Conservation (phyloP, 305 asterid genomes). For the Vinca major region DNA sequence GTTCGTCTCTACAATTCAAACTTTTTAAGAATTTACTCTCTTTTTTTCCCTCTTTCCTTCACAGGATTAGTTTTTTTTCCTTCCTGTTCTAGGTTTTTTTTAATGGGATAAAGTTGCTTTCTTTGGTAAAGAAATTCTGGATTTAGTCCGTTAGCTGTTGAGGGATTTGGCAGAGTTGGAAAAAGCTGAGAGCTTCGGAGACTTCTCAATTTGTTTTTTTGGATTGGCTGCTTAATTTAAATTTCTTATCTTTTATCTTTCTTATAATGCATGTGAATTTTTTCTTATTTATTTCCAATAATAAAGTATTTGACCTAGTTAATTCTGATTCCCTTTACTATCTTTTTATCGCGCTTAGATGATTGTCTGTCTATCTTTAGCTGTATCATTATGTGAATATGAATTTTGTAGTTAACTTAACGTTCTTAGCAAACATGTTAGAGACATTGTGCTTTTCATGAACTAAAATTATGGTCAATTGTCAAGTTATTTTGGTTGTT, state of each 20-base stretch:
- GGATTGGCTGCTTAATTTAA: not conserved
- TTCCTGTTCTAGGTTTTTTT: not conserved
- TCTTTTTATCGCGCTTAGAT: not conserved
- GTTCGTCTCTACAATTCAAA: not conserved
- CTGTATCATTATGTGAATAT: not conserved
- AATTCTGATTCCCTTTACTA: not conserved
- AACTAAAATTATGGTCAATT: not conserved
- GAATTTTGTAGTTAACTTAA: not conserved
- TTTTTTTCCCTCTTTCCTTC: not conserved
- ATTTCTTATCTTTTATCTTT: not conserved
- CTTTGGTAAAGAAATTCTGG: not conserved
- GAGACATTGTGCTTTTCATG: too few relatives aligned
- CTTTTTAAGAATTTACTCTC: not conserved
- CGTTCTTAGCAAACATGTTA: not conserved
- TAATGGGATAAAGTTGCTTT: not conserved
- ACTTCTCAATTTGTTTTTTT: not conserved
- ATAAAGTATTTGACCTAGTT: not conserved
- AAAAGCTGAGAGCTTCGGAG: not conserved
- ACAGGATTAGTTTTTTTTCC: not conserved
- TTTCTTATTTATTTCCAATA: not conserved
- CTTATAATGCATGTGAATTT: slow-evolving; percentile 3
- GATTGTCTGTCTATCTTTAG: not conserved
- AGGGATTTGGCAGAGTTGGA: not conserved
- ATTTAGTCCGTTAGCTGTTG: not conserved
- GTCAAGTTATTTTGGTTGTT: not conserved